Evolutionary conservation across 176 grass and related monocot genomes (phyloP).

Genomic region (Chrysopogon serrulatus): DNA sequence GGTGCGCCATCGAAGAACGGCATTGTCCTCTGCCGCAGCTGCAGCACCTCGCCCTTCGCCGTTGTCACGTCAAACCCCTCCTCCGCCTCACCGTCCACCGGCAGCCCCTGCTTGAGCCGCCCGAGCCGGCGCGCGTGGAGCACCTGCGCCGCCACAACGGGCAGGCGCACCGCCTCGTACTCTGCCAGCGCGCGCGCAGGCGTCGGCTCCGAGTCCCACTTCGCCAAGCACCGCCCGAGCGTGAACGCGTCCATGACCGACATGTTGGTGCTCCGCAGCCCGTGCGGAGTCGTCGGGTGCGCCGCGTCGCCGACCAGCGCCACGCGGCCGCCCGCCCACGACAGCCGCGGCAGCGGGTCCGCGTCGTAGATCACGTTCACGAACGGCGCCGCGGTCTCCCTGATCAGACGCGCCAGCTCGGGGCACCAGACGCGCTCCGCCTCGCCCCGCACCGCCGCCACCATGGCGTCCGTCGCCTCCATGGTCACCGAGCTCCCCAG

Average conservation of each 20-base stretch:
- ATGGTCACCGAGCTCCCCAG: conserved; percentile 71
- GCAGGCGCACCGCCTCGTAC: conserved; percentile 52
- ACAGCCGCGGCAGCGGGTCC: conserved; percentile 44
- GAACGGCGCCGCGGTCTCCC: conserved; percentile 64
- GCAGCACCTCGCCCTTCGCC: background rate
- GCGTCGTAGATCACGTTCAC: conserved; percentile 82
- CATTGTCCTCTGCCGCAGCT: conserved; percentile 62
- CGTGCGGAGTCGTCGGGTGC: conserved; percentile 87
- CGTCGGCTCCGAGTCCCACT: conserved; percentile 7
- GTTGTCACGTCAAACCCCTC: conserved; percentile 7
- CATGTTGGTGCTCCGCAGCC: conserved; percentile 92
- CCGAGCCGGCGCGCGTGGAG: conserved; percentile 71
- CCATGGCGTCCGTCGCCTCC: conserved; percentile 49
- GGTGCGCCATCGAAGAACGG: conserved; percentile 57
- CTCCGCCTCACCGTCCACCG: background rate
- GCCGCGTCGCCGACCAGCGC: conserved; percentile 72
- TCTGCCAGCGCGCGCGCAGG: conserved; percentile 29
- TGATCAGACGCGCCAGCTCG: conserved; percentile 57
- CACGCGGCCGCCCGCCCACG: conserved; percentile 50
- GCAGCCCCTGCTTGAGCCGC: conserved; percentile 69
- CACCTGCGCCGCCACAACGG: conserved; percentile 60
- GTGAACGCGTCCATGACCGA: conserved; percentile 57
- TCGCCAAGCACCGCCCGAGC: conserved; percentile 58
- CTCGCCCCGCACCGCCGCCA: conserved; percentile 47
- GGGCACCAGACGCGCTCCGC: conserved; percentile 64